Conservation (phyloP, 2,329 filamentous ascomycete species). For the Venturia effusa region DNA sequence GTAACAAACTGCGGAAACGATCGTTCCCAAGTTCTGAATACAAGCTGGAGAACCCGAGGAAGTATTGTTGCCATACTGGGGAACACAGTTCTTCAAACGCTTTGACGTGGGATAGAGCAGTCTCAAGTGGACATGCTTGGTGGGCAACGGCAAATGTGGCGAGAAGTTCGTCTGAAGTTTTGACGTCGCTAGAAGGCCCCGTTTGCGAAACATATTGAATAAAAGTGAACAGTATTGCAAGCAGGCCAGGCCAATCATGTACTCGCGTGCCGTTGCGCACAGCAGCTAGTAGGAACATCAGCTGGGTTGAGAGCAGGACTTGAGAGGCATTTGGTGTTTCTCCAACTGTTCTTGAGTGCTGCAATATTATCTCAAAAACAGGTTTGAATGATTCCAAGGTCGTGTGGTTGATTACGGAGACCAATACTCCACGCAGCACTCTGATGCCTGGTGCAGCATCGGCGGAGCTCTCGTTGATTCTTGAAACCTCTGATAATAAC, state of each 20-base stretch:
- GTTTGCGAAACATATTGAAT: slow-evolving; percentile 16
- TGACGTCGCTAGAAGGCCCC: slow-evolving; percentile 16
- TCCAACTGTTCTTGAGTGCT: slow-evolving; percentile 9
- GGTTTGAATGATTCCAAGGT: slow-evolving; percentile 61
- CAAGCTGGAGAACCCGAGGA: slow-evolving; percentile 75
- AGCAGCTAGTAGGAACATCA: slow-evolving; percentile 60
- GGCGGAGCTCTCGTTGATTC: neutral
- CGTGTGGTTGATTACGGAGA: slow-evolving; percentile 74
- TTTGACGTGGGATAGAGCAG: slow-evolving; percentile 59
- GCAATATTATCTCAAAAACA: slow-evolving; percentile 49
- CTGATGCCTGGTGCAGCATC: slow-evolving; percentile 34
- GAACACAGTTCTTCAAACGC: slow-evolving; percentile 54
- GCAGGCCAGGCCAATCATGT: slow-evolving; percentile 55
- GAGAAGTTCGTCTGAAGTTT: slow-evolving; percentile 36
- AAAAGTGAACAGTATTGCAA: slow-evolving; percentile 32
- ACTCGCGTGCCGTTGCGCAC: slow-evolving; percentile 75
- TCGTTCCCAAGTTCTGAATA: slow-evolving; percentile 63
- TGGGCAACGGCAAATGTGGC: slow-evolving; percentile 52
- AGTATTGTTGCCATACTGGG: slow-evolving; percentile 57
- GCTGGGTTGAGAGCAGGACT: slow-evolving; percentile 18
- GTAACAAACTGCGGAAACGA: slow-evolving; percentile 67
- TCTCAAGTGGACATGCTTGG: slow-evolving; percentile 68
- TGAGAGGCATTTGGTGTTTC: neutral
- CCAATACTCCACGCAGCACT: slow-evolving; percentile 64
- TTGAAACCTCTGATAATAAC: slow-evolving; percentile 28